Evolutionary conservation across 1,284 basidiomycete species (phyloP).

Genomic region (Sutorius eximius): DNA sequence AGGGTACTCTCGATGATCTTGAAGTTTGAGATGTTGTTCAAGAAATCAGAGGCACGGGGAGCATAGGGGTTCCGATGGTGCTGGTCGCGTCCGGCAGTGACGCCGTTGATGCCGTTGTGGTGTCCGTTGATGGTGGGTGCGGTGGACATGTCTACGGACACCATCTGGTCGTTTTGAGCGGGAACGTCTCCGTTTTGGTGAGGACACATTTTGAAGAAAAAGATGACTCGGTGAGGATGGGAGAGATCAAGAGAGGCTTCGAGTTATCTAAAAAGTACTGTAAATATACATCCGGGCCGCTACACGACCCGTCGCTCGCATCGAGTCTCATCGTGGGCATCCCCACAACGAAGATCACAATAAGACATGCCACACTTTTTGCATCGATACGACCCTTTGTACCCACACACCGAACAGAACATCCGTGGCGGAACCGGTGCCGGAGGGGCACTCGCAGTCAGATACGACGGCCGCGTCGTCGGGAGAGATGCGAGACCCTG

Average conservation of each 20-base stretch:
- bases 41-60: constrained; percentile 85
- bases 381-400: constrained; percentile 66
- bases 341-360: constrained; percentile 57
- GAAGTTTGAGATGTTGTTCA: constrained; percentile 91
- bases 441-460: constrained; percentile 53
- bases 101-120: constrained; percentile 18
- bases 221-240: not conserved
- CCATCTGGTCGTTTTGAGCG: constrained; percentile 23
- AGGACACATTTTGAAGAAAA: constrained; percentile 22
- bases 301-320: constrained; percentile 58
- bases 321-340: constrained; percentile 58
- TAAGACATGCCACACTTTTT: constrained; percentile 57
- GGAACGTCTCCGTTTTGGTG: constrained; percentile 12
- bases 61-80: constrained; percentile 76
- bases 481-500: constrained; percentile 62
- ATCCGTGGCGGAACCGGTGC: constrained; percentile 51
- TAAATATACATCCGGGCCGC: constrained; percentile 6
- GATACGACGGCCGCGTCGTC: constrained; percentile 52
- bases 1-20: constrained; percentile 97
- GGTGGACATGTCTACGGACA: constrained; percentile 17
- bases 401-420: constrained; percentile 68
- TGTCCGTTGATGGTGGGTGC: constrained; percentile 12
- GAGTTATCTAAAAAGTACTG: constrained; percentile 5
- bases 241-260: not conserved
- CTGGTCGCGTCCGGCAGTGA: constrained; percentile 44